These are phyloP conservation scores for Vitis hybrid DNA, from an alignment of 177 flowering plant genomes.

Conservation along the genomic window DNA sequence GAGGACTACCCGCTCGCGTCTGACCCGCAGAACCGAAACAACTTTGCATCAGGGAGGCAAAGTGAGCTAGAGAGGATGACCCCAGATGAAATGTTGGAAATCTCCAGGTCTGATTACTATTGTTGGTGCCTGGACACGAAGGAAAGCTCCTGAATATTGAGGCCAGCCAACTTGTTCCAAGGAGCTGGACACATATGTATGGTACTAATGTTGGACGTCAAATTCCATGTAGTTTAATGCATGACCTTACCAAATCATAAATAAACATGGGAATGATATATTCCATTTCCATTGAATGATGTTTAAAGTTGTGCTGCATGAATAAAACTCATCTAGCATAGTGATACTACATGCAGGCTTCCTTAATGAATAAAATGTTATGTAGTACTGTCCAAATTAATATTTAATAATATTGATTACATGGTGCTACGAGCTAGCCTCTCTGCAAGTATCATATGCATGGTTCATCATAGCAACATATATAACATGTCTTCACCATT, in stretches of 20 bases:
- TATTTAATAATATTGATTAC: too few species aligned
- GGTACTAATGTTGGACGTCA: background rate
- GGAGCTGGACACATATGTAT: background rate
- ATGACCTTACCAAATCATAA: background rate
- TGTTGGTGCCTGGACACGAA: slow-evolving; percentile 89
- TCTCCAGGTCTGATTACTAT: slow-evolving; percentile 81
- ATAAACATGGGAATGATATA: background rate
- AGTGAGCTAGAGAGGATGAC: slow-evolving; percentile 77
- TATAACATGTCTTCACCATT: too few species aligned
- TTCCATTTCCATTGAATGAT: background rate
- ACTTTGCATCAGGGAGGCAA: slow-evolving; percentile 53
- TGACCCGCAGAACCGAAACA: slow-evolving; percentile 64
- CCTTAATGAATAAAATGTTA: too few species aligned
- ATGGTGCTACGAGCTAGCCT: too few species aligned
- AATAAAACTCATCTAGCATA: too few species aligned
- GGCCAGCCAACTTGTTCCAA: background rate
- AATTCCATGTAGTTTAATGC: background rate
- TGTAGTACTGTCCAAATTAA: too few species aligned
- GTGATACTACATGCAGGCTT: too few species aligned
- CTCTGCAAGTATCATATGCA: too few species aligned
- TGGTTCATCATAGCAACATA: too few species aligned
- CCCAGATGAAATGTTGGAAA: slow-evolving; percentile 65
- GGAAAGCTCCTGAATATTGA: background rate
- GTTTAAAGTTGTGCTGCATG: background rate
- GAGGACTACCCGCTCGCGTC: slow-evolving; percentile 54